Base-by-base conservation (phyloP, 2,329 filamentous ascomycete species). In the Acephala macrosclerotiorum region DNA sequence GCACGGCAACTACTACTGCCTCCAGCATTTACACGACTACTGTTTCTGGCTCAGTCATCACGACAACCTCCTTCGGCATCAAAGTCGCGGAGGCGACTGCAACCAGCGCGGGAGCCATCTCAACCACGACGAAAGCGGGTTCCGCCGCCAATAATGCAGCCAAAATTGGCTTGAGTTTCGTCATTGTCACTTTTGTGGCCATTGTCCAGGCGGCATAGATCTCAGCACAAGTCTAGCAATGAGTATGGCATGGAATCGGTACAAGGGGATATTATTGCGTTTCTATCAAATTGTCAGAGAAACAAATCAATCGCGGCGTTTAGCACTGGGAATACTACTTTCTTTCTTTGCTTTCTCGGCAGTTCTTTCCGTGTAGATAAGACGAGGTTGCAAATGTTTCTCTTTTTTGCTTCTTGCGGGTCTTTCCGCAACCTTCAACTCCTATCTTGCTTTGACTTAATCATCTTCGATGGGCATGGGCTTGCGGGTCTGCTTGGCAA, bases 1-100 rank as follows among this genome's bases (percentile, higher is more conserved):
- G 67, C 35, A 62, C 60, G 11, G 64, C 63, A 25, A 66, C 55
- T 20, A 69, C 65, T 1, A 66, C 63, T 7, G 38, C 65, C 0
- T 64, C 47, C 18, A 61, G 33, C 11, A 60, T 63, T 29, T 65
- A 33, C 22, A 65, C 63, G 12, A 68, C 66, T 1, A 65, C 56
- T 12, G 22, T 29, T 6, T 45, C 63, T 53, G 63, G 60, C 18
- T 58, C 55, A 20, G 58, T 55, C 8, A 51, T 61, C 25, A 68
- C 66, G 2, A 56, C 45, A 22, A 63, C 60, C 12, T 40, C 59
- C 29, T 65, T 58, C 38, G 66, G 62, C 8, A 38, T 68, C 14
- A 62, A 63, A 33, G 66, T 68, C 36, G 66, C 66, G 22, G 55
- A 68, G 20, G 14, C 36, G 55, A 57, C 55, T 25, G 55, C 29